Base-by-base conservation (phyloP, 1,139 yeast genomes). In the Eremothecium cymbalariae region DNA sequence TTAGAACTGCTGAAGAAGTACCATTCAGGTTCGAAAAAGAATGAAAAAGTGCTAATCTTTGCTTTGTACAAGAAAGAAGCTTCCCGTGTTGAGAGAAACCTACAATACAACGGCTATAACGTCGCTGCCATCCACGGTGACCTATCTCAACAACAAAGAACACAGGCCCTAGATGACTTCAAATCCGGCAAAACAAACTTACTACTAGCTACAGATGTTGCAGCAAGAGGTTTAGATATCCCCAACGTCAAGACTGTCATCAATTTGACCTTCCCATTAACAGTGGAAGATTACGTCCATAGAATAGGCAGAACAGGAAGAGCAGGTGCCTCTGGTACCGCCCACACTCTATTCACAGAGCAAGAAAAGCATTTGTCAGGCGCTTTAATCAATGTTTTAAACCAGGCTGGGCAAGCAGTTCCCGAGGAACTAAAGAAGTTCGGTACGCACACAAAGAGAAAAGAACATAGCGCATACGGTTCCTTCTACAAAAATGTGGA, bases 261-360 rank as follows among this genome's bases (percentile, higher is more conserved):
- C 58, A 90, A 90, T 60, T 69, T 93, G 60, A 90, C 98, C 3
- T 90, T 90, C 77, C 99, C 99, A 33, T 72, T 93, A 51, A 90
- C 98, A 0, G 94, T 85, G 16, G 99, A 90, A 63, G 98, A 93
- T 64, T 90, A 90, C 54, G 98, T 90, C 32, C 98, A 90, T 61
- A 76, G 98, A 64, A 90, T 90, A 49, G 98, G 98, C 47, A 80
- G 98, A 70, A 90, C 98, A 12, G 98, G 98, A 43, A 79, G 99
- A 65, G 98, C 98, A 11, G 98, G 98, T 28, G 85, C 82, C 61
- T 69, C 86, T 2, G 99, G 99, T 54, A 74, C 76, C 44, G 95
- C 99, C 13, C 94, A 88, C 56, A 90, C 98, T 1, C 68, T 90
- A 37, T 90, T 90, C 65, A 93, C 99, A 6, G 97, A 88, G 49